phyloP scores from a whole-genome alignment of 345 rosid genomes.

The Syzygium oleosum region DNA sequence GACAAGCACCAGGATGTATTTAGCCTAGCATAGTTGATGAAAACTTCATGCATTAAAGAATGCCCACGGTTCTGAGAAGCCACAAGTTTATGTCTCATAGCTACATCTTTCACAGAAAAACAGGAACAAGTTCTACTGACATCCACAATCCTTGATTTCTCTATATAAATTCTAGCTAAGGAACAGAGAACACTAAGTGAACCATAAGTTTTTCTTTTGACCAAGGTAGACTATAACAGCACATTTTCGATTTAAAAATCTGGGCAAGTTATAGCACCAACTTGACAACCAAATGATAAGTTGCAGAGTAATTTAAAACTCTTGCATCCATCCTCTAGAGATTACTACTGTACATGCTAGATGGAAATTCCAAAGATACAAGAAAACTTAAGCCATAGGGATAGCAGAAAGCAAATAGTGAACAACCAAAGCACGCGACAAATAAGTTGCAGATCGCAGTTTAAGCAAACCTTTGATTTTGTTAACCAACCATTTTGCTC shows the following conservation, averaged over 20 bases:
- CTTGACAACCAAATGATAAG: background rate
- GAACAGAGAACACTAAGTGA: background rate
- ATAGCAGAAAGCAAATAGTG: background rate
- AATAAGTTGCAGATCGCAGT: background rate
- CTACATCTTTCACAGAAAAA: background rate
- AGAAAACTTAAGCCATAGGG: background rate
- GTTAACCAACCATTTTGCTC: constrained; percentile 89
- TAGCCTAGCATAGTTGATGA: background rate
- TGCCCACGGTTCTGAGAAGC: background rate
- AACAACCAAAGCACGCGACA: background rate
- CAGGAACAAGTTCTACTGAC: background rate
- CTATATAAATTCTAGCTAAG: background rate
- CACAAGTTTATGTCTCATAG: background rate
- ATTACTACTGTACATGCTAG: background rate
- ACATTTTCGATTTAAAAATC: background rate
- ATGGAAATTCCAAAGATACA: background rate
- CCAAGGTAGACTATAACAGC: background rate
- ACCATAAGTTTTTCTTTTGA: background rate
- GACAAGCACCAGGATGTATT: background rate
- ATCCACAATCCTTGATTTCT: background rate
- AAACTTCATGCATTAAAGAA: background rate
- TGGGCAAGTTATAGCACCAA: background rate
- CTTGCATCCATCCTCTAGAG: background rate
- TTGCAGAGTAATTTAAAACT: background rate
- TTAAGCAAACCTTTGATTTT: constrained; percentile 68